phyloP scores from a whole-genome alignment of 495 filamentous ascomycete species.

The Aspergillus olivimuriae region DNA sequence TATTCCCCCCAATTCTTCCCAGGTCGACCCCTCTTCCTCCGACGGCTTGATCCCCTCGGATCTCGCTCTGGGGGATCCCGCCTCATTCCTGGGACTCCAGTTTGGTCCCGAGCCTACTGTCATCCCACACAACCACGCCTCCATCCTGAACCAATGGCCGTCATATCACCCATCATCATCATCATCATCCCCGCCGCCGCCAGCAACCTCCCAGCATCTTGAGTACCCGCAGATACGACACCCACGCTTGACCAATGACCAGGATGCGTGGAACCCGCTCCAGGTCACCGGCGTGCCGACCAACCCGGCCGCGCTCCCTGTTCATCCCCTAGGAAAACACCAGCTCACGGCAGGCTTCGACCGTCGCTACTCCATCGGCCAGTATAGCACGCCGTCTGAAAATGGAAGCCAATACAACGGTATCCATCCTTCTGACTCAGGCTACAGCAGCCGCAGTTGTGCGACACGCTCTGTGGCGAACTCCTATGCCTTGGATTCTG shows the following conservation, averaged over 20 bases:
- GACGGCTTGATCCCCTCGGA: conserved; percentile 13
- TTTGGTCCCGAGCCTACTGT: conserved; percentile 18
- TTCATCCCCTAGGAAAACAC: conserved; percentile 15
- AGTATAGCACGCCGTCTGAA: conserved; percentile 44
- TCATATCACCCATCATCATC: conserved; percentile 13
- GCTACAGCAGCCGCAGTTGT: conserved; percentile 49
- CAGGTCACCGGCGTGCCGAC: conserved; percentile 29
- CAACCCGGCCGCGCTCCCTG: conserved; percentile 6
- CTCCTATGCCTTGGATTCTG: conserved; percentile 23
- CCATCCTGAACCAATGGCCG: conserved; percentile 18
- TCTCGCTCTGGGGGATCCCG: conserved; percentile 19
- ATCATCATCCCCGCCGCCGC: conserved; percentile 8
- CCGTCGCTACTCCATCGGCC: conserved; percentile 21
- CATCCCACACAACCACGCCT: conserved; percentile 12
- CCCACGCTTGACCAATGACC: conserved; percentile 19
- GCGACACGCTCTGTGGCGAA: conserved; percentile 41
- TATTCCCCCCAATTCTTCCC: conserved; percentile 13
- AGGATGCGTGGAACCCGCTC: conserved; percentile 36
- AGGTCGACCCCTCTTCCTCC: conserved; percentile 10
- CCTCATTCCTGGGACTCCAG: conserved; percentile 28
- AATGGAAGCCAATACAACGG: conserved; percentile 47
- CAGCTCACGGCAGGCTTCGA: conserved; percentile 16
- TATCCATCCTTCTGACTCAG: conserved; percentile 53
- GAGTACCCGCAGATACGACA: conserved; percentile 21
- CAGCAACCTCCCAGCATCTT: conserved; percentile 13